Conservation (phyloP, 169 alveolate species). For the Eimeria nieschulzi region DNA sequence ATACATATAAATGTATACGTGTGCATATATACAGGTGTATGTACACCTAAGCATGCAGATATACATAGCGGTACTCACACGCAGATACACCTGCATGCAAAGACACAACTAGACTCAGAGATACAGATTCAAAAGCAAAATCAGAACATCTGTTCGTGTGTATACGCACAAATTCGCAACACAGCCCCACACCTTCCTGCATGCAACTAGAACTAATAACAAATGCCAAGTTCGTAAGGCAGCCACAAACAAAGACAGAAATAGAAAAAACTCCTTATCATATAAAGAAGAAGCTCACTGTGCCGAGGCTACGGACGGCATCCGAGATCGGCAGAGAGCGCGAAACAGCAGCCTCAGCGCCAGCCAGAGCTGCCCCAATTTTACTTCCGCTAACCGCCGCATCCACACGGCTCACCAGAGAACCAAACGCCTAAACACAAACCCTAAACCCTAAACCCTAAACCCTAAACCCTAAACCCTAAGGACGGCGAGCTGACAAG, state of each 20-base stretch:
- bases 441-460: constrained; percentile 21
- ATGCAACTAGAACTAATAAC: neutral
- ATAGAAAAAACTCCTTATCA: neutral
- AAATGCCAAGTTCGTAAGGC: neutral
- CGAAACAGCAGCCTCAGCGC: neutral
- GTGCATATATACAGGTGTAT: too few species aligned
- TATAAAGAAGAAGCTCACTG: neutral
- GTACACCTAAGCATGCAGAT: too few species aligned
- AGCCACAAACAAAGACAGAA: neutral
- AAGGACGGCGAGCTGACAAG: too few species aligned
- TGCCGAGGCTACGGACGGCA: neutral
- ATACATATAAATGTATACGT: neutral
- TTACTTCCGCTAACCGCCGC: neutral
- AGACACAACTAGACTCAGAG: too few species aligned
- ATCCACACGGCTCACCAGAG: neutral
- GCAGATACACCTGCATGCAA: too few species aligned
- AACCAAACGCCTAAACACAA: neutral
- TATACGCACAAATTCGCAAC: too few species aligned
- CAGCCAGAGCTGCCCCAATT: neutral
- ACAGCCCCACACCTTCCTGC: too few species aligned
- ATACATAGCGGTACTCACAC: too few species aligned
- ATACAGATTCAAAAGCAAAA: neutral
- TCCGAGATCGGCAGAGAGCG: neutral
- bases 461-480: constrained; percentile 36
- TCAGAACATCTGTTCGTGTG: neutral